Percentiles rank a stretch among this genome's conserved stretches.
phyloP scores from a whole-genome alignment of 23 red algal genomes.

The Gracilaria gracilis region DNA sequence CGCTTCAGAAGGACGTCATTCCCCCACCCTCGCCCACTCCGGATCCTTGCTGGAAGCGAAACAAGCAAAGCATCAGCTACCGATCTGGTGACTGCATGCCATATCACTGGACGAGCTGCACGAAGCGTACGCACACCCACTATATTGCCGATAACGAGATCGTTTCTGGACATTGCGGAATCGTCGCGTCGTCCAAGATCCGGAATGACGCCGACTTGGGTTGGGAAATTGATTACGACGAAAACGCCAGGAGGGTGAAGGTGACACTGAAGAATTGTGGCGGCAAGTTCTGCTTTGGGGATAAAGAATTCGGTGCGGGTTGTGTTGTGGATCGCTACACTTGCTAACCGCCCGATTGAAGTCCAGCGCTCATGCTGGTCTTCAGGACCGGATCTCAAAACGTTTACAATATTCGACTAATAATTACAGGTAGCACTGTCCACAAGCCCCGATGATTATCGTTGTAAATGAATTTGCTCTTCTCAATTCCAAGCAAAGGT shows the following conservation, averaged over 20 bases:
- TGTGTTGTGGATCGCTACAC: not conserved
- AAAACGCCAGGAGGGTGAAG: not conserved
- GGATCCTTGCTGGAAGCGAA: not conserved
- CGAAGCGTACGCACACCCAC: not conserved
- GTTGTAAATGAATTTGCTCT: no score
- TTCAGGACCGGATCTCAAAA: no score
- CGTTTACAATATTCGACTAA: no score
- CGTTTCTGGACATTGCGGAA: not conserved
- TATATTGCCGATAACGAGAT: not conserved
- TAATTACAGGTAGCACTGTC: no score
- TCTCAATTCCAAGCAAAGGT: no score
- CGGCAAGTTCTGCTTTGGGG: not conserved
- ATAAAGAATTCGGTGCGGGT: not conserved
- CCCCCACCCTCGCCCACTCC: not conserved
- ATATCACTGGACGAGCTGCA: not conserved
- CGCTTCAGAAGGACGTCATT: not conserved
- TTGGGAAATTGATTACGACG: slow-evolving; percentile 3
- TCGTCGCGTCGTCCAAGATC: not conserved
- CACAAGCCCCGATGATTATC: no score
- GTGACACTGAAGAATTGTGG: not conserved
- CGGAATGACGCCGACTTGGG: not conserved
- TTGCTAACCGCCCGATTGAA: no score
- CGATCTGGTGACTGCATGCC: slow-evolving; percentile 5
- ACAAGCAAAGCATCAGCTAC: not conserved
- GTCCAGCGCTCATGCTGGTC: no score